Evolutionary conservation across 257 asterid species (phyloP).

Genomic region (Solanum ossicruentum): DNA sequence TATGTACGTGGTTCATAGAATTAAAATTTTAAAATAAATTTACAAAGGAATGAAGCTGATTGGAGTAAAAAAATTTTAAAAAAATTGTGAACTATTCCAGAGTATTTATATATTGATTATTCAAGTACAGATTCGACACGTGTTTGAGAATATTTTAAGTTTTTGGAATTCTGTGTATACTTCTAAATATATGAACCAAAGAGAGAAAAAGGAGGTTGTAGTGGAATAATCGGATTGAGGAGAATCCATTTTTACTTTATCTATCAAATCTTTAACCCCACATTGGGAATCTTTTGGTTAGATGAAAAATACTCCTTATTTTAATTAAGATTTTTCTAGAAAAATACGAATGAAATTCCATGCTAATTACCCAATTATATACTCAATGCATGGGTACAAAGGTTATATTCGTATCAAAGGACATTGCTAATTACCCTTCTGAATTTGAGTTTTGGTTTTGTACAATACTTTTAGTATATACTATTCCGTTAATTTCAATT

Average conservation of each 20-base stretch:
- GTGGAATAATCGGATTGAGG: constrained; percentile 26
- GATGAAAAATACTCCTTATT: constrained; percentile 6
- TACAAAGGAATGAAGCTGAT: not conserved
- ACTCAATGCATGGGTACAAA: not conserved
- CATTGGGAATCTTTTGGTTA: constrained; percentile 17
- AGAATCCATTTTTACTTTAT: constrained; percentile 28
- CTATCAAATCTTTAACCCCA: constrained; percentile 31
- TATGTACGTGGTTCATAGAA: not conserved
- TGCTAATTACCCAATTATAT: constrained; percentile 4
- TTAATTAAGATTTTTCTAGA: constrained; percentile 6
- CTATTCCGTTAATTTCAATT: no score
- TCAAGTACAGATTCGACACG: not conserved
- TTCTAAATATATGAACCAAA: not conserved
- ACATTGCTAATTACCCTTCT: not conserved
- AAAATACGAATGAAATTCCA: not conserved
- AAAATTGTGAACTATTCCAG: not conserved
- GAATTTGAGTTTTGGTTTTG: not conserved
- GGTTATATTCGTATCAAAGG: not conserved
- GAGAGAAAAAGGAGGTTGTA: not conserved
- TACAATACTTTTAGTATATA: not conserved
- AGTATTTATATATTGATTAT: not conserved
- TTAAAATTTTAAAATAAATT: not conserved
- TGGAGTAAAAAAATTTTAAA: not conserved
- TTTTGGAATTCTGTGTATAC: not conserved
- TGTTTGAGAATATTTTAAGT: not conserved